These are phyloP conservation scores for Eutypa lata DNA, from an alignment of 2,329 filamentous ascomycete genomes.

Conservation along the genomic window DNA sequence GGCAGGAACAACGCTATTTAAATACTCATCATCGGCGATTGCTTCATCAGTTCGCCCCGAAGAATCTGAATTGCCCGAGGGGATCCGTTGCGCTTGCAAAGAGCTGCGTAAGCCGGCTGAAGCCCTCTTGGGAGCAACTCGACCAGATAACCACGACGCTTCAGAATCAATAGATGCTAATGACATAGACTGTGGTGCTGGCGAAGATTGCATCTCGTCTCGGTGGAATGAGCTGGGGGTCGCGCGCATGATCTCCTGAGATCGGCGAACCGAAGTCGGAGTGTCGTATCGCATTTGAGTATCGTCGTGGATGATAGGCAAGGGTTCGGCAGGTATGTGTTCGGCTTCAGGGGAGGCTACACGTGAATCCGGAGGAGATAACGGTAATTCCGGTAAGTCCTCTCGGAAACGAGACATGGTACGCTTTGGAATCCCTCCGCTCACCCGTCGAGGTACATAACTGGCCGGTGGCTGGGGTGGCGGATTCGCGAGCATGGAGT, in stretches of 20 bases:
- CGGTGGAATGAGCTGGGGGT: slow-evolving; percentile 44
- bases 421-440: slow-evolving; percentile 61
- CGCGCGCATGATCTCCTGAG: slow-evolving; percentile 37
- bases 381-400: slow-evolving; percentile 80
- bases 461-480: slow-evolving; percentile 30
- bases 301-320: slow-evolving; percentile 32
- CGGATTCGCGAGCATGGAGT: slow-evolving; percentile 65
- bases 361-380: slow-evolving; percentile 82
- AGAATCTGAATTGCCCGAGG: slow-evolving; percentile 48
- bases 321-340: slow-evolving; percentile 24
- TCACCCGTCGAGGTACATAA: slow-evolving; percentile 30
- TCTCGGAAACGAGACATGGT: slow-evolving; percentile 91
- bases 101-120: slow-evolving; percentile 42
- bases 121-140: slow-evolving; percentile 46
- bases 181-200: slow-evolving; percentile 71
- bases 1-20: slow-evolving; percentile 48
- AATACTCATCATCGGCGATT: slow-evolving; percentile 71
- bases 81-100: slow-evolving; percentile 38
- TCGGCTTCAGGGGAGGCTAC: slow-evolving; percentile 73
- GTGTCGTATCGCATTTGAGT: slow-evolving; percentile 42
- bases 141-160: slow-evolving; percentile 90
- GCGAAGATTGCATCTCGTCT: slow-evolving; percentile 45
- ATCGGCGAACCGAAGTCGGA: slow-evolving; percentile 42
- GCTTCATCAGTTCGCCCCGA: slow-evolving; percentile 56
- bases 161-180: slow-evolving; percentile 94